Evolutionary conservation across 2,329 filamentous ascomycete species (phyloP).

Genomic region (Dryadomyces quercus-mongolicae): DNA sequence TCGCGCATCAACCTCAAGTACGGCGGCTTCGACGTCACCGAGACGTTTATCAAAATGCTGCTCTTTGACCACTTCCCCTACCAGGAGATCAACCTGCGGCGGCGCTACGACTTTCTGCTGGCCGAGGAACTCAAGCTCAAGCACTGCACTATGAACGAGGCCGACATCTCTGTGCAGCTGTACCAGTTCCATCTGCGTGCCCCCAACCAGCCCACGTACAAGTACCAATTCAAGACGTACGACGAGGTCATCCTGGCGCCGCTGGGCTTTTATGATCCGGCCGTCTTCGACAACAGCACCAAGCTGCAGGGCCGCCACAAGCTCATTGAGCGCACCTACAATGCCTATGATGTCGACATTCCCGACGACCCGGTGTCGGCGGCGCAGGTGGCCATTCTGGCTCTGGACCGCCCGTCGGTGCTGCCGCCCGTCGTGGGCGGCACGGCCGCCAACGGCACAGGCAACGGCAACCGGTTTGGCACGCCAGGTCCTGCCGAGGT

Average conservation of each 20-base stretch:
- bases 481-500: constrained; percentile 23
- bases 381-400: constrained; percentile 61
- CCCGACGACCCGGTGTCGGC: constrained; percentile 82
- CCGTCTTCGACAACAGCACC: constrained; percentile 68
- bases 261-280: constrained; percentile 86
- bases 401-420: constrained; percentile 47
- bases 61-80: constrained; percentile 94
- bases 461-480: background rate
- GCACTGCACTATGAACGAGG: constrained; percentile 82
- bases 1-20: constrained; percentile 92
- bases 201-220: constrained; percentile 76
- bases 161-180: constrained; percentile 76
- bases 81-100: constrained; percentile 79
- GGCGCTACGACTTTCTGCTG: constrained; percentile 83
- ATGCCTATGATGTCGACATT: constrained; percentile 77
- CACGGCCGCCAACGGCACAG: background rate
- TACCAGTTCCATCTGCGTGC: constrained; percentile 86
- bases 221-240: constrained; percentile 94
- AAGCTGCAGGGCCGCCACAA: constrained; percentile 74
- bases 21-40: constrained; percentile 84
- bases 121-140: constrained; percentile 94
- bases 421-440: constrained; percentile 21
- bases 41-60: constrained; percentile 96
- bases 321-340: constrained; percentile 76
- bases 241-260: constrained; percentile 91